These are phyloP conservation scores for Fusarium anguioides DNA, from an alignment of 2,329 filamentous ascomycete species.

Conservation along the genomic window DNA sequence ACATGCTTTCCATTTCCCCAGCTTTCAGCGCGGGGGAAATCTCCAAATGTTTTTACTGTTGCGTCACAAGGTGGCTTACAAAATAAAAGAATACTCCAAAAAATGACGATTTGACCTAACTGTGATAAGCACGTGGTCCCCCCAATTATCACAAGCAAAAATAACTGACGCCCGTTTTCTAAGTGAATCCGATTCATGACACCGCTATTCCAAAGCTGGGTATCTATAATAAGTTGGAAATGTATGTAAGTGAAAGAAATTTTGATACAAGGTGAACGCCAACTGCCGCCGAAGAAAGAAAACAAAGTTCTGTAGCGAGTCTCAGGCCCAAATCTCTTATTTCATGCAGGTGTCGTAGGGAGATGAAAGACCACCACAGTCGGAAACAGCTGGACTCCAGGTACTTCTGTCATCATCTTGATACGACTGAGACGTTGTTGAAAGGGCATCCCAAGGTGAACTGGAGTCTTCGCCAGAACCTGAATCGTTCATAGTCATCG, in stretches of 20 bases:
- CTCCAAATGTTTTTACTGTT: conserved; percentile 12
- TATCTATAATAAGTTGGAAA: conserved; percentile 5
- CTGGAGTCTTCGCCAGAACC: conserved; percentile 32
- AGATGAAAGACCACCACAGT: conserved; percentile 13
- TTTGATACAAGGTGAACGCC: conserved; percentile 4
- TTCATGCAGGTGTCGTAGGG: conserved; percentile 26
- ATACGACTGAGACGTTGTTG: conserved; percentile 22
- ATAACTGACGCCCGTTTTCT: background rate
- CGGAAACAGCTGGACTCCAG: conserved; percentile 29
- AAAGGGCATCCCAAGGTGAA: conserved; percentile 28
- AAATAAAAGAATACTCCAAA: conserved; percentile 21
- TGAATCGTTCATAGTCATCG: conserved; percentile 15
- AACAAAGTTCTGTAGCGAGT: background rate
- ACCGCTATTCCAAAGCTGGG: conserved; percentile 4
- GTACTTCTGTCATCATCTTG: conserved; percentile 26
- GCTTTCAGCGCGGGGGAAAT: conserved; percentile 39
- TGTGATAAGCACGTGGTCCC: conserved; percentile 27
- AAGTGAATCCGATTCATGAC: conserved; percentile 13
- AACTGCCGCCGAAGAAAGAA: background rate
- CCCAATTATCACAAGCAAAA: conserved; percentile 37
- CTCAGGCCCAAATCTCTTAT: background rate
- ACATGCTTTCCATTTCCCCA: conserved; percentile 48
- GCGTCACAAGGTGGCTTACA: conserved; percentile 38
- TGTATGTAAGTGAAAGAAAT: background rate
- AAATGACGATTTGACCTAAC: conserved; percentile 12